phyloP scores from a whole-genome alignment of 140 eudicot species.

The Bidens hawaiensis region DNA sequence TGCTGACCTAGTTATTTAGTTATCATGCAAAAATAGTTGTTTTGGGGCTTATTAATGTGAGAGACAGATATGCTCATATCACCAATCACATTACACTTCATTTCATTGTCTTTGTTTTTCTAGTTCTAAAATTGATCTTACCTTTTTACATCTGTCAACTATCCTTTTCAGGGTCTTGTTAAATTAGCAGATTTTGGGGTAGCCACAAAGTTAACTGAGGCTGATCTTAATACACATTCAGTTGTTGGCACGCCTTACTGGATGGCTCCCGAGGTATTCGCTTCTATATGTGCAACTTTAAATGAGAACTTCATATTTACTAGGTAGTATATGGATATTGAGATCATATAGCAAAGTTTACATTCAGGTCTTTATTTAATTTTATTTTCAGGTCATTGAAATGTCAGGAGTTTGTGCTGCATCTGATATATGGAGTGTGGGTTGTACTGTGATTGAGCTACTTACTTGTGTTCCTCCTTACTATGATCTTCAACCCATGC shows the following conservation, averaged over 20 bases:
- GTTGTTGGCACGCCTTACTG: conserved; percentile 99
- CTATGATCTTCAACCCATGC: conserved; percentile 99
- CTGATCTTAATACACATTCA: conserved; percentile 95
- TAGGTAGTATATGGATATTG: too few species aligned
- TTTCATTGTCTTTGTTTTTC: conserved; percentile 4
- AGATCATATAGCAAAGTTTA: conserved; percentile 6
- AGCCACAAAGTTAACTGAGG: conserved; percentile 94
- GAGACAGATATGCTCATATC: conserved; percentile 3
- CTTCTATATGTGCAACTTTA: background rate
- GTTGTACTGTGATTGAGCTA: conserved; percentile 98
- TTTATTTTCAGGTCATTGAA: conserved; percentile 77
- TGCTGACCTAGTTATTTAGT: conserved; percentile 4
- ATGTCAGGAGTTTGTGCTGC: conserved; percentile 99
- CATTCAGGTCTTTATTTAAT: background rate
- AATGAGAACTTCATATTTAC: too few species aligned
- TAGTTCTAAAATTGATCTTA: conserved; percentile 12
- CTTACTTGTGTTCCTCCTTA: conserved; percentile 98
- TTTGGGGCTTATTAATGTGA: background rate
- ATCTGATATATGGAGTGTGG: conserved; percentile 99
- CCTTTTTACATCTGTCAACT: conserved; percentile 20
- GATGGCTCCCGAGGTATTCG: conserved; percentile 98
- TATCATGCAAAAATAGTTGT: background rate
- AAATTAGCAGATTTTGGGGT: conserved; percentile 99
- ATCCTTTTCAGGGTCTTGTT: conserved; percentile 82
- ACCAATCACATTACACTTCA: background rate